Percentiles rank a stretch among this genome's conserved stretches.
Conservation (phyloP, 768 basidiomycete species). For the Myochromella boudieri region DNA sequence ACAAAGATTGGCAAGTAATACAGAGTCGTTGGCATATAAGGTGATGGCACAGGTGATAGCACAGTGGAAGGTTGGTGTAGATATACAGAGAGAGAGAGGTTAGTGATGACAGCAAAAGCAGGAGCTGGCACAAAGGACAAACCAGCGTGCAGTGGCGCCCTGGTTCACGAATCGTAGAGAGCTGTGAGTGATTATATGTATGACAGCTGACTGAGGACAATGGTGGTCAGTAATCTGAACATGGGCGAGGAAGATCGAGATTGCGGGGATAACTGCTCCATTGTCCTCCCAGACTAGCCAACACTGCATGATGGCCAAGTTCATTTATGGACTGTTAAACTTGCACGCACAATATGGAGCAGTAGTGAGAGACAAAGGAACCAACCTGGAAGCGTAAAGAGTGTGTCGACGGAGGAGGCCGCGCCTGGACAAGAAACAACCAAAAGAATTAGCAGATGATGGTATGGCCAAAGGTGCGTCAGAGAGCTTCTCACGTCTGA, state of each 20-base stretch:
- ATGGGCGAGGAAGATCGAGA: constrained; percentile 20
- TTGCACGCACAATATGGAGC: constrained; percentile 9
- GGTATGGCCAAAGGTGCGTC: constrained; percentile 22
- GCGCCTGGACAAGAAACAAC: constrained; percentile 44
- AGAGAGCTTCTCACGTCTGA: constrained; percentile 38
- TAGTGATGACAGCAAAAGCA: constrained; percentile 3
- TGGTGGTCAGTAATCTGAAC: constrained; percentile 20
- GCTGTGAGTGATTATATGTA: constrained; percentile 29
- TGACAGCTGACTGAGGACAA: constrained; percentile 31
- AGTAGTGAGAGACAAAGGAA: constrained; percentile 18
- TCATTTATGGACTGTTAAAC: constrained; percentile 7
- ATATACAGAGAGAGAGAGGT: background rate
- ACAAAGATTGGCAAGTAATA: constrained; percentile 8
- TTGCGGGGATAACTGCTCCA: constrained; percentile 18
- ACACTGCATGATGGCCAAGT: constrained; percentile 5
- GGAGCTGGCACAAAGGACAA: constrained; percentile 19
- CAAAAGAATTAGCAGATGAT: constrained; percentile 18
- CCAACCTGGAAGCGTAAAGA: constrained; percentile 59
- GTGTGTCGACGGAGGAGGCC: constrained; percentile 69
- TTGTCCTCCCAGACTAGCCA: constrained; percentile 21
- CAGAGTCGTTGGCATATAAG: constrained; percentile 8
- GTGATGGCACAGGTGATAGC: constrained; percentile 12
- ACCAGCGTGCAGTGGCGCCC: constrained; percentile 29
- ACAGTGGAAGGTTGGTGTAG: constrained; percentile 16
- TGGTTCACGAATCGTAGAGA: constrained; percentile 19